Conservation (phyloP, 1,284 basidiomycete species). For the Ganoderma meredithae region DNA sequence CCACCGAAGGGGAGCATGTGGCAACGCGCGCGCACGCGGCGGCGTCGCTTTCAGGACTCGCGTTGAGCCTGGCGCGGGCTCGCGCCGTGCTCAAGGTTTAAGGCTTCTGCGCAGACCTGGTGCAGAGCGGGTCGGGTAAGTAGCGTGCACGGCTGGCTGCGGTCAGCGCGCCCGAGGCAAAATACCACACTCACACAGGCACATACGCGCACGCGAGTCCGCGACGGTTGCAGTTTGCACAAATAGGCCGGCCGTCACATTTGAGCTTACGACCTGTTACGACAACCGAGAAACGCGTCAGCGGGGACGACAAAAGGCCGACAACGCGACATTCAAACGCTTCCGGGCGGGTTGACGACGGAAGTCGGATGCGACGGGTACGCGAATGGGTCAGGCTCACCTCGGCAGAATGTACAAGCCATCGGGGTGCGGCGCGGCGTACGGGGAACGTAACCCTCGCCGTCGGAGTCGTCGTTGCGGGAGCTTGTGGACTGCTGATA, state of each 20-base stretch:
- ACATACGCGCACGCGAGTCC: constrained; percentile 42
- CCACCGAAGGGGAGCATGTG: background rate
- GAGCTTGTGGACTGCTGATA: constrained; percentile 26
- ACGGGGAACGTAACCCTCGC: constrained; percentile 39
- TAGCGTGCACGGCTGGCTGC: constrained; percentile 5
- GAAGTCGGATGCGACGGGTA: background rate
- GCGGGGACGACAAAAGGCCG: background rate
- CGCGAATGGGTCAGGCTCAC: constrained; percentile 23
- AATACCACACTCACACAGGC: constrained; percentile 34
- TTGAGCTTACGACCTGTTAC: constrained; percentile 42
- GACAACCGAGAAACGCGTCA: constrained; percentile 2
- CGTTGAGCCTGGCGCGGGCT: background rate
- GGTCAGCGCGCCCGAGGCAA: background rate
- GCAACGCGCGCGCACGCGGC: background rate
- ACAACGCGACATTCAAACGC: constrained; percentile 1
- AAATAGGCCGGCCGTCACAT: constrained; percentile 43
- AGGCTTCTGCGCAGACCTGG: constrained; percentile 19
- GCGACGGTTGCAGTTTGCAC: constrained; percentile 43
- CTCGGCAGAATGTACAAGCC: constrained; percentile 44
- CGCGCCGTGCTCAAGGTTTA: constrained; percentile 3
- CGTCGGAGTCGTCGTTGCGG: constrained; percentile 40
- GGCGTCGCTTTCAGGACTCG: background rate
- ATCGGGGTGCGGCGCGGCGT: constrained; percentile 43
- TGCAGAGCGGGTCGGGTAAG: background rate
- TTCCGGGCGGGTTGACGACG: constrained; percentile 2